Evolutionary conservation across 352 stramenopile genomes (phyloP), one percentile per base, ranked within the genome.

Genomic region (Phytophthora meadii): DNA sequence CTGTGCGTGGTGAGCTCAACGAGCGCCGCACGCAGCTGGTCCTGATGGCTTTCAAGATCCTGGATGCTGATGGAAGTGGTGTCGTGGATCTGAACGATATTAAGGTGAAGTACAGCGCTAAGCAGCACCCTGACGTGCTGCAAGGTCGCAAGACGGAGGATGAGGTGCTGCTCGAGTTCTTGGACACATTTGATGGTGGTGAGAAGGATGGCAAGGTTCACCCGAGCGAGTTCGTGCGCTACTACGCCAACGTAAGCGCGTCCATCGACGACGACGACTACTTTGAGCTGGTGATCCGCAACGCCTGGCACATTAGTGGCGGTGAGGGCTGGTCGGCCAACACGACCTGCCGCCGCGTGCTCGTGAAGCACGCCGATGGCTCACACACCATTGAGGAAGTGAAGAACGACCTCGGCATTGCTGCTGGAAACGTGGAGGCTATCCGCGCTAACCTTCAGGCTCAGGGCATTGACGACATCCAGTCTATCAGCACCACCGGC

Each of bases 241-340:
- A 98, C 80, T 97, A 97, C 69, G 73, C 76, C 19, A 97, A 96
- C 55, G 73, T 98, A 40, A 95, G 88, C 56, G 89, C 92, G 41
- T 94, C 82, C 28, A 97, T 97, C 54, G 85, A 97, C 57, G 77
- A 92, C 58, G 92, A 97, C 65, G 89, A 97, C 73, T 97, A 97
- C 82, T 97, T 97, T 61, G 91, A 97, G 70, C 77, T 97, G 41
- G 93, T 98, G 82, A 97, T 97, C 67, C 84, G 90, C 55, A 97
- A 96, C 47, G 84, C 84, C 22, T 94, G 86, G 86, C 86, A 93
- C 69, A 92, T 96, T 10, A 90, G 81, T 47, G 88, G 88, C 7
- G 92, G 91, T 25, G 80, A 94, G 55, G 92, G 92, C 52, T 88
- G 76, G 79, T 79, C 66, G 14, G 87, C 72, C 32, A 98, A 98